Percentiles rank a stretch among this genome's conserved stretches.
phyloP scores from a whole-genome alignment of 192 early-diverging fungal genomes.

The Coemansia sp. region DNA sequence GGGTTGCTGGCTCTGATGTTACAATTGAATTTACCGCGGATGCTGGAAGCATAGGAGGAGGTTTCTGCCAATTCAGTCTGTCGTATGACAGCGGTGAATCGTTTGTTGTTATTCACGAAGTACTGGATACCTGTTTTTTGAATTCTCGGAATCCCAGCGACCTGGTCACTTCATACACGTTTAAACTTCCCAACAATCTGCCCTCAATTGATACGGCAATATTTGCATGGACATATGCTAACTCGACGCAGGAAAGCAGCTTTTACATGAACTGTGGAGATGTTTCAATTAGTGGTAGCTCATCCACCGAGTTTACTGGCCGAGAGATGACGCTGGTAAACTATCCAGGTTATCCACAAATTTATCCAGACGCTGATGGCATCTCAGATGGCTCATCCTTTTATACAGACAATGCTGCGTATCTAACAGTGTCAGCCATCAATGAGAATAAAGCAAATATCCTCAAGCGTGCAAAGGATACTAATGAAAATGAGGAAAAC shows the following conservation, averaged over 20 bases:
- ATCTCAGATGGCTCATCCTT: constrained; percentile 1
- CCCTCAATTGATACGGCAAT: constrained; percentile 36
- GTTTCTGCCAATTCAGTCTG: constrained; percentile 69
- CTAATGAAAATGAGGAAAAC: background rate
- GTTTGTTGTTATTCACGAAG: constrained; percentile 59
- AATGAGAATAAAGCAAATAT: background rate
- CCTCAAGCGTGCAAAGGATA: background rate
- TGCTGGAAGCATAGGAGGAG: constrained; percentile 55
- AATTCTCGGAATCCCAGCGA: constrained; percentile 37
- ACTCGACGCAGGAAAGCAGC: constrained; percentile 63
- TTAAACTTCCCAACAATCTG: constrained; percentile 33
- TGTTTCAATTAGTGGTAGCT: constrained; percentile 16
- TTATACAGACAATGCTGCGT: background rate
- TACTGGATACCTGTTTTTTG: constrained; percentile 40
- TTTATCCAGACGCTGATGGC: constrained; percentile 5
- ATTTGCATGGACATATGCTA: constrained; percentile 71
- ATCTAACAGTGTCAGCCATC: background rate
- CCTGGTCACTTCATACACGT: constrained; percentile 39
- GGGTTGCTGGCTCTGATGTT: constrained; percentile 42
- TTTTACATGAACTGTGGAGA: constrained; percentile 70
- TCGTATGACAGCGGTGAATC: constrained; percentile 61
- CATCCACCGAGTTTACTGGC: constrained; percentile 21
- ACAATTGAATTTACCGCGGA: constrained; percentile 44
- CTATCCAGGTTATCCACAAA: constrained; percentile 14
- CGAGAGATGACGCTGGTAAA: constrained; percentile 23